Evolutionary conservation across 805 yeast species (phyloP).

Genomic region (Starmerella sp.): DNA sequence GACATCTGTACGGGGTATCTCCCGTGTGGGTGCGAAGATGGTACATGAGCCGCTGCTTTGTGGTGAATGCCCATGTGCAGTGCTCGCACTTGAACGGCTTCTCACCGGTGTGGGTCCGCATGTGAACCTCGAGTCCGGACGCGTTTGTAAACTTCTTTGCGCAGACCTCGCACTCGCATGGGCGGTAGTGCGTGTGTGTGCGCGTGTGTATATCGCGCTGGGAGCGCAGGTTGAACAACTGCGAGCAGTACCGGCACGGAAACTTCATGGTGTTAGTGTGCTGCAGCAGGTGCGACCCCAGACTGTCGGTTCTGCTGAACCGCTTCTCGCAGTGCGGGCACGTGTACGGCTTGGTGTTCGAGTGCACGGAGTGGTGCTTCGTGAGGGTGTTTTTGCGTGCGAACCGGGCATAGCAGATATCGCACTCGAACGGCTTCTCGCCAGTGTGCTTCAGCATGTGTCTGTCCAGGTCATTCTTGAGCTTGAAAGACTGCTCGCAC

Average conservation of each 20-base stretch:
- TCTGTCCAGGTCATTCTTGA: not conserved
- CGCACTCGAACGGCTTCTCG: conserved; percentile 2
- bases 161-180: conserved; percentile 32
- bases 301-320: not conserved
- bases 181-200: not conserved
- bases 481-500: not conserved
- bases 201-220: conserved; percentile 1
- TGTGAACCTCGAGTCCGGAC: conserved; percentile 68
- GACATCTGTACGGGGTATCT: not conserved
- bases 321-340: not conserved
- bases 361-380: conserved; percentile 1
- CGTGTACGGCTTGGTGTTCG: not conserved
- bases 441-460: conserved; percentile 1
- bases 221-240: not conserved
- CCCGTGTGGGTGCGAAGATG: conserved; percentile 1
- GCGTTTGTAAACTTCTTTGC: conserved; percentile 75
- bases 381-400: conserved; percentile 2
- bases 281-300: not conserved
- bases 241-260: conserved; percentile 1
- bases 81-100: conserved; percentile 51
- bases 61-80: conserved; percentile 3
- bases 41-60: not conserved
- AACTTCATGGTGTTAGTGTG: not conserved
- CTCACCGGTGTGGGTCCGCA: conserved; percentile 72
- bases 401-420: not conserved